Base-by-base conservation (phyloP, 805 yeast species). In the Lachancea waltii region DNA sequence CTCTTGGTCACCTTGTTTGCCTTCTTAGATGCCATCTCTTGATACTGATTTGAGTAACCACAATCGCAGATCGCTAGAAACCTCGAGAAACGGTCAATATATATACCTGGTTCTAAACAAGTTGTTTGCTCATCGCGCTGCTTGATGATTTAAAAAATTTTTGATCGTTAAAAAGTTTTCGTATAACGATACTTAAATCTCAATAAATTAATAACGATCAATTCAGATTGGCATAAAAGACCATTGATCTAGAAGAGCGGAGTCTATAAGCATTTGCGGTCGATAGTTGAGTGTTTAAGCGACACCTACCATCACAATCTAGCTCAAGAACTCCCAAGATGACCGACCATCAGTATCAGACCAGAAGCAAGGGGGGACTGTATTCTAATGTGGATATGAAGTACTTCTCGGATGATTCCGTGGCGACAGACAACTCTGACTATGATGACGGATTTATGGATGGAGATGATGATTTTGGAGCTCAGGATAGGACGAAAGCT, bases 401-500 rank as follows among this genome's bases (percentile, higher is more conserved):
- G 20, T 55, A 54, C 40, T 59, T 56, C 36, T 56, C 61, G 13
- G 58, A 56, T 32, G 60, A 58, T 35, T 57, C 62, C 17, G 56
- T 47, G 7, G 53, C 49, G 7, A 56, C 61, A 7, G 60, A 53
- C 40, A 58, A 52, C 32, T 46, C 46, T 3, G 53, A 46, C 17
- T 45, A 45, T 19, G 56, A 48, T 13, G 49, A 44, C n/a, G 48
- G 38, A 13, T 43, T 40, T 26, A 37, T 39, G 20, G 52, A 46
- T 24, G 55, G 44, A 6, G 55, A 49, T 25, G 56, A 47, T 21
- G 54, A 49, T 20, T 42, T 44, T 34, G 54, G 50, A 3, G 42
- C 15, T 27, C 19, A 14, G 29, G 33, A 30, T 29, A 30, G 30
- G 19, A 21, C 40, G 7, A 42, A 34, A 29, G 40, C 42, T n/a